Evolutionary conservation across 129 eudicot genomes (phyloP).

Genomic region (Calendula officinalis): DNA sequence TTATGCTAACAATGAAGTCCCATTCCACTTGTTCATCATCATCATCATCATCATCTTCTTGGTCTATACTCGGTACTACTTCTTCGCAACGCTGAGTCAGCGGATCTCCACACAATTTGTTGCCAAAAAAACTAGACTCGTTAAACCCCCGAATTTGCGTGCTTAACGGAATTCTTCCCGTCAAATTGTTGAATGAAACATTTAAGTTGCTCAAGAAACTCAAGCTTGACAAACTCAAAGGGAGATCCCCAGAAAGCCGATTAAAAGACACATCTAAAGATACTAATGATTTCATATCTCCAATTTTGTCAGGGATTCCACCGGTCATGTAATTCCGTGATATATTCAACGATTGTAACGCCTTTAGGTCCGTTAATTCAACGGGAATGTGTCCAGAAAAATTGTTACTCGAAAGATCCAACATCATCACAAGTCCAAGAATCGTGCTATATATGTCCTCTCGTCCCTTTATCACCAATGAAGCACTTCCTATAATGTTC

Average conservation of each 20-base stretch:
- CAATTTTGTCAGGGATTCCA: constrained; percentile 7
- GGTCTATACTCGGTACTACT: neutral
- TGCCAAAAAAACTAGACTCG: constrained; percentile 16
- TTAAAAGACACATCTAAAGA: constrained; percentile 22
- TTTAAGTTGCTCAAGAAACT: neutral
- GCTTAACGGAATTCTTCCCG: constrained; percentile 20
- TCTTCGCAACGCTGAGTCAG: neutral
- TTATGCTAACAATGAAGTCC: constrained; percentile 13
- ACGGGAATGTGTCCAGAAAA: constrained; percentile 13
- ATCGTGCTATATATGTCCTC: constrained; percentile 2
- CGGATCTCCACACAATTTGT: constrained; percentile 27
- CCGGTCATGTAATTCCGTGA: constrained; percentile 21
- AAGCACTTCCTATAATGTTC: neutral
- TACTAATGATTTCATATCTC: constrained; percentile 3
- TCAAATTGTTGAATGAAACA: constrained; percentile 7
- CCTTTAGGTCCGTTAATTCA: neutral
- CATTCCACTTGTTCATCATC: constrained; percentile 9
- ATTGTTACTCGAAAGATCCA: constrained; percentile 21
- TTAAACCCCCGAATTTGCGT: constrained; percentile 14
- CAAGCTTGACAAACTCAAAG: constrained; percentile 5
- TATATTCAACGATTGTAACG: neutral
- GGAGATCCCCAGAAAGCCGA: constrained; percentile 19
- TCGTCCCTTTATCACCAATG: constrained; percentile 4
- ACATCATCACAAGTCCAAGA: neutral
- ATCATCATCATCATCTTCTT: neutral